Percentiles rank a stretch among this genome's conserved stretches.
phyloP scores from a whole-genome alignment of 1,284 basidiomycete species.

The Leccinum pallidistipes region DNA sequence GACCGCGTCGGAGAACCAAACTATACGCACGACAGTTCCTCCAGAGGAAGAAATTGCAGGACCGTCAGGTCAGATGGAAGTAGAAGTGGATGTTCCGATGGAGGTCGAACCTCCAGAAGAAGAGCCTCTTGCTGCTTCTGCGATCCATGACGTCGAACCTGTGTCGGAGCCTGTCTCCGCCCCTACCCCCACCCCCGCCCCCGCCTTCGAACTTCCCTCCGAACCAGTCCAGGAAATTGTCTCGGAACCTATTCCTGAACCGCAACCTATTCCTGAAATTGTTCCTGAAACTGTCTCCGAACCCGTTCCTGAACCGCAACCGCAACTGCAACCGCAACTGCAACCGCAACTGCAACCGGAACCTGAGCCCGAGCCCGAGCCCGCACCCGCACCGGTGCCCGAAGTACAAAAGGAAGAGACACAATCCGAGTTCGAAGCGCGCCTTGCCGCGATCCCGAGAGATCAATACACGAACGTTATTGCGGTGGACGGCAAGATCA shows the following conservation, averaged over 20 bases:
- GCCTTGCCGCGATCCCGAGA: slow-evolving; percentile 32
- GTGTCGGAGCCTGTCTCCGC: background rate
- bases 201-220: background rate
- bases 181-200: background rate
- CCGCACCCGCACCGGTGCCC: background rate
- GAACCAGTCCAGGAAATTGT: background rate
- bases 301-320: background rate
- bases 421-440: slow-evolving; percentile 22
- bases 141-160: slow-evolving; percentile 6
- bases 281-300: background rate
- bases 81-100: slow-evolving; percentile 16
- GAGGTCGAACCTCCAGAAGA: slow-evolving; percentile 17
- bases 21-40: slow-evolving; percentile 27
- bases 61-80: slow-evolving; percentile 25
- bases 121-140: background rate
- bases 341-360: too few species aligned
- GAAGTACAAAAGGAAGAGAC: slow-evolving; percentile 7
- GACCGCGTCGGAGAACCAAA: slow-evolving; percentile 50
- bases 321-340: too few species aligned
- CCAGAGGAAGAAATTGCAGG: slow-evolving; percentile 21
- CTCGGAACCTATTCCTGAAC: background rate
- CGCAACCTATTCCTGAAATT: background rate
- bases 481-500: slow-evolving; percentile 44
- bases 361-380: background rate
- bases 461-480: slow-evolving; percentile 31